phyloP scores from a whole-genome alignment of 805 yeast genomes.

The Teunomyces barrocoloradensis region DNA sequence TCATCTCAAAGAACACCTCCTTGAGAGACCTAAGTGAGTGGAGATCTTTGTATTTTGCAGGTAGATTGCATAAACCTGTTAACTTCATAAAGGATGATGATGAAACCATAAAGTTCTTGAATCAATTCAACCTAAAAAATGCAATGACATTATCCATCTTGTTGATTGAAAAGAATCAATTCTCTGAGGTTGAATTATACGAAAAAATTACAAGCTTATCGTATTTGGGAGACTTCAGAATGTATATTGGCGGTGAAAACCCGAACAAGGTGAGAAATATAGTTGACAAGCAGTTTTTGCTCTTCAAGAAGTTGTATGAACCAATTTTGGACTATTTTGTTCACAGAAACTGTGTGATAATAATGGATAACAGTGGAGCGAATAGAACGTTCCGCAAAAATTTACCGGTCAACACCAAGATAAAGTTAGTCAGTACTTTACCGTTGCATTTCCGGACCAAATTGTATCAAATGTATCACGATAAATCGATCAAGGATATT shows the following conservation, averaged over 20 bases:
- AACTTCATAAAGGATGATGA: constrained; percentile 62
- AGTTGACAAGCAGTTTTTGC: constrained; percentile 68
- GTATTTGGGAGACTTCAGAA: constrained; percentile 87
- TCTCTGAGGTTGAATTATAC: constrained; percentile 67
- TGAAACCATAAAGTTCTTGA: constrained; percentile 59
- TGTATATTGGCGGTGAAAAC: constrained; percentile 84
- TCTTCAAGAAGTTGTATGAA: constrained; percentile 70
- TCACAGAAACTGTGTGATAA: constrained; percentile 16
- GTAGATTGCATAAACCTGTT: constrained; percentile 92
- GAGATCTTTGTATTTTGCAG: constrained; percentile 85
- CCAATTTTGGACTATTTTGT: constrained; percentile 46
- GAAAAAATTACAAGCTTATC: constrained; percentile 76
- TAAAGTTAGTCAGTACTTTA: constrained; percentile 23
- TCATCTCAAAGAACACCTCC: constrained; percentile 61
- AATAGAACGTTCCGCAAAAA: constrained; percentile 16
- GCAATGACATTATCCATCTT: constrained; percentile 72
- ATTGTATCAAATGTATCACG: constrained; percentile 31
- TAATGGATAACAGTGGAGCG: constrained; percentile 9
- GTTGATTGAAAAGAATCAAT: constrained; percentile 35
- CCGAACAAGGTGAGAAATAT: constrained; percentile 86
- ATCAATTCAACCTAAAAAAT: constrained; percentile 72
- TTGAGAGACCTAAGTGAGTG: constrained; percentile 75
- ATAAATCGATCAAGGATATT: constrained; percentile 38
- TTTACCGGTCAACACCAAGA: constrained; percentile 16
- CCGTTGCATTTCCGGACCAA: constrained; percentile 17